Base-by-base conservation (phyloP, 2,329 filamentous ascomycete genomes). In the Aspergillus persii region DNA sequence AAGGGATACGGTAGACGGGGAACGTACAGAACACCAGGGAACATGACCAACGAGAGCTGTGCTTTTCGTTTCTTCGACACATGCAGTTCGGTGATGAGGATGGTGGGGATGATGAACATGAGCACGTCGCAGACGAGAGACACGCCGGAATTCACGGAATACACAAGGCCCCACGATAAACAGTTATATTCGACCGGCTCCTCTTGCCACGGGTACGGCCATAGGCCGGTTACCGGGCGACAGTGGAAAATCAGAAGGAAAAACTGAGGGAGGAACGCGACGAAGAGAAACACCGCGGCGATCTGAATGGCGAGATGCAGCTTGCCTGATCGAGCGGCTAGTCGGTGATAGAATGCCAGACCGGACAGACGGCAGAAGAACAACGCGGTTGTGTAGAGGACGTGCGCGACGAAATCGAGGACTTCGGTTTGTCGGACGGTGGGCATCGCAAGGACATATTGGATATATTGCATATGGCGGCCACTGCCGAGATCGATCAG, bases 191-290 rank as follows among this genome's bases (percentile, higher is more conserved):
- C 60, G 1, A 68, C 69, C 8, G 65, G 70, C 8, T 74, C 74
- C 0, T 70, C 65, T 62, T 84, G 80, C 74, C 77, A 84, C 1
- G 68, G 74, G 55, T 84, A 84, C 0, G 82, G 81, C 82, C 82
- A 84, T 2, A 80, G 68, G 0, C 75, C 80, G 0, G 81, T 84
- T 0, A 83, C 79, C 0, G 82, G 82, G 1, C 64, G 67, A 59
- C 81, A 84, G 67, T 84, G 81, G 61, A 84, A 82, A 57, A 84
- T 73, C 51, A 84, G 71, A 2, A 84, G 73, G 29, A 82, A 73
- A 11, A 84, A 69, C 58, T 84, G 81, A 0, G 80, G 77, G 1
- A 84, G 59, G 52, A 76, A 83, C 0, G 77, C 79, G 6, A 71
- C 75, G 36, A 78, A 62, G 23, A 83, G 65, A 36, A 30, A 69